Base-by-base conservation (phyloP, 805 yeast species). In the Kregervanrija delftensis region DNA sequence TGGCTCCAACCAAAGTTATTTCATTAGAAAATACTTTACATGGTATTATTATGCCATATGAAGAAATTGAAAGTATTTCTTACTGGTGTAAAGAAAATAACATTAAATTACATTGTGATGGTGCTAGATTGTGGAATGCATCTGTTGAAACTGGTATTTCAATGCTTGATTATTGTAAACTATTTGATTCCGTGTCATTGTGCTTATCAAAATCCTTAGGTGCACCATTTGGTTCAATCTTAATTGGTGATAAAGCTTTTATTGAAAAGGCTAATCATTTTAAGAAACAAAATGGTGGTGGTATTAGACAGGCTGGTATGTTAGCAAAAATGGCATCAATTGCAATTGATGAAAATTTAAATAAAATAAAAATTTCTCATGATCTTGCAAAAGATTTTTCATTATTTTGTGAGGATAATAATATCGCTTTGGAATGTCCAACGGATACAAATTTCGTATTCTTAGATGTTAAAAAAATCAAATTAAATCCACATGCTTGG, bases 51-150 rank as follows among this genome's bases (percentile, higher is more conserved):
- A 74, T 77, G 63, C 98, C 98, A 8, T 55, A 81, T 37, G 91
- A 83, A 32, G 96, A 90, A 61, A 72, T 90, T 44, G 66, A 68
- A 46, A 75, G 77, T 45, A 90, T 90, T 54, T 74, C 83, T 37
- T 72, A 66, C 36, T 90, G 86, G 73, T 86, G 91, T 50, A 69
- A 72, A 43, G 74, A 67, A 30, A 71, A 81, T 53, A 71, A 69
- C 44, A 65, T 86, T 44, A 73, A 69, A 45, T 63, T 89, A 53
- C 97, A 91, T 58, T 77, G 89, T 55, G 98, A 90, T 61, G 98
- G 97, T 50, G 98, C 97, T n/a, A 76, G 98, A 55, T 66, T 90
- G 41, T 89, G 95, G 90, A 86, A 86, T 61, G 96, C 96, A n/a
- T 70, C 80, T 35, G 84, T 75, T 11, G 90, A 75, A 28, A 77